phyloP scores from a whole-genome alignment of 169 alveolate genomes.

The Plasmodium vinckei region DNA sequence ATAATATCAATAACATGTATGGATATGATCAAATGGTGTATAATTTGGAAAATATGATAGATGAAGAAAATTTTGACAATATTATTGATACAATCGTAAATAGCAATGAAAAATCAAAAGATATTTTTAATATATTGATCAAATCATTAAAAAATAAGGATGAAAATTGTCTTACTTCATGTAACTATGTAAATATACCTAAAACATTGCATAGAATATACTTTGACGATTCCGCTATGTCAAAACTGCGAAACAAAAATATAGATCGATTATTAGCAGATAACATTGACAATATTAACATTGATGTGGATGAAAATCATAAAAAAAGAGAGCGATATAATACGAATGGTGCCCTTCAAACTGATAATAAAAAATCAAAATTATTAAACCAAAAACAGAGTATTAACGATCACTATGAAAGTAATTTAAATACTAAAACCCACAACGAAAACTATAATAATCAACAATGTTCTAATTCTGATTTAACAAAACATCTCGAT shows the following conservation, averaged over 20 bases:
- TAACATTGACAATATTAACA: slow-evolving; percentile 4
- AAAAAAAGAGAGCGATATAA: slow-evolving; percentile 31
- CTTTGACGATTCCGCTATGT: slow-evolving; percentile 17
- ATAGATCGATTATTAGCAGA: neutral
- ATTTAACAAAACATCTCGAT: neutral
- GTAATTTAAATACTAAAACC: neutral
- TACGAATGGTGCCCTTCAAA: neutral
- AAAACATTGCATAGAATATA: slow-evolving; percentile 26
- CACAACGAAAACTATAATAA: neutral
- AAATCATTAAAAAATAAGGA: slow-evolving; percentile 22
- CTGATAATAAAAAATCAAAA: slow-evolving; percentile 8
- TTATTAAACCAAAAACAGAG: slow-evolving; percentile 1
- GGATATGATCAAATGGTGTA: slow-evolving; percentile 10
- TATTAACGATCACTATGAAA: slow-evolving; percentile 2
- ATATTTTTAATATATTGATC: slow-evolving; percentile 36
- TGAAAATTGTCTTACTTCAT: neutral
- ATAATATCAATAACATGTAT: slow-evolving; percentile 8
- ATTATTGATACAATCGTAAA: slow-evolving; percentile 32
- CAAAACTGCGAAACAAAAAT: slow-evolving; percentile 3
- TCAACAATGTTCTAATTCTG: neutral
- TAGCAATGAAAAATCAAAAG: slow-evolving; percentile 63
- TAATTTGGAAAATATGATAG: slow-evolving; percentile 51
- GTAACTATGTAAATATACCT: slow-evolving; percentile 54
- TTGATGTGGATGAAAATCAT: neutral
- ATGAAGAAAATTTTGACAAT: slow-evolving; percentile 30